Evolutionary conservation across 139 green algal genomes (phyloP), one percentile per base, ranked within the genome.

Genomic region (Auxenochlorella pyrenoidosa): DNA sequence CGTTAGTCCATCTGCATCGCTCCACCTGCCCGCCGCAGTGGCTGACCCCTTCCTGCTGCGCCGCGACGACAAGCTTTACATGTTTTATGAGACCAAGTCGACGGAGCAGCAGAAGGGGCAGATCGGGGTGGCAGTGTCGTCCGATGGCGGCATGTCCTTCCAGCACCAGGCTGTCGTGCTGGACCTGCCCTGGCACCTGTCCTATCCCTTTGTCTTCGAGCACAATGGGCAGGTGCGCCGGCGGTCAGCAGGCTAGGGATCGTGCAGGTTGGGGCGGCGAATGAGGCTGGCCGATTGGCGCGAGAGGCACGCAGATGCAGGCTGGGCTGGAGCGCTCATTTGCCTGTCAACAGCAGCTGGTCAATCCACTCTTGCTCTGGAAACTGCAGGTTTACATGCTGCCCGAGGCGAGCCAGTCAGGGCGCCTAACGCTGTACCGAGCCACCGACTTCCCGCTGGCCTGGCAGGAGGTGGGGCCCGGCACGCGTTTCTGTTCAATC

Each of bases 41-140:
- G 81, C 81, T 3, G 81, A 86, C 81, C 81, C 81, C 10, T 86
- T 86, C 41, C 65, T 78, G 47, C 54, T 78, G 63, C 65, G 60
- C 30, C 81, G 32, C 65, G 43, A 58, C 65, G 81, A 68, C 80
- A 75, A 75, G 79, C 38, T 88, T 63, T 84, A 90, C 80, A 54
- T 94, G 73, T 91, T 94, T 89, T 91, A 88, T 44, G 91, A 91
- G 76, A 87, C 80, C 78, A 94, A 94, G 86, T 77, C 73, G 3
- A 44, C 78, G 8, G 43, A 73, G 79, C 81, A 73, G 77, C 76
- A 47, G 41, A 80, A 43, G 65, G 86, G 86, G 13, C 83, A 93
- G 63, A 94, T 94, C 58, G 91, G 89, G 5, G 80, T 85, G 43
- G 89, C 91, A 10, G 68, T 85, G 26, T 89, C 78, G 24, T 58